Conservation (phyloP, 2,329 filamentous ascomycete genomes). For the Periconia sp. region DNA sequence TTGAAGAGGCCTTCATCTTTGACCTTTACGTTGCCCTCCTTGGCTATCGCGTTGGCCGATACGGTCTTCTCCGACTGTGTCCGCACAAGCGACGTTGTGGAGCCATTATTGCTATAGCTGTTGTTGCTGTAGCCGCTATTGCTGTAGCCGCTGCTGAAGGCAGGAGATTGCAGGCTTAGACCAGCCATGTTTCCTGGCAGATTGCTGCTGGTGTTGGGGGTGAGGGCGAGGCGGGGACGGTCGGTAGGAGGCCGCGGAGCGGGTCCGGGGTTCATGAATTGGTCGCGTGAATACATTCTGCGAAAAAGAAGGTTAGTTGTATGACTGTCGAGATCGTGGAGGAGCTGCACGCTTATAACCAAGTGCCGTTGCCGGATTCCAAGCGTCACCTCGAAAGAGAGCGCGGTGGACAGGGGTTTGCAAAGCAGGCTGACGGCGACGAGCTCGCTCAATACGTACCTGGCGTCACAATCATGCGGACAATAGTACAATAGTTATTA, state of each 20-base stretch:
- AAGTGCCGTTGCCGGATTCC: no score
- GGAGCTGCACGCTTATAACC: not conserved
- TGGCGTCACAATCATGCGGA: slow-evolving; percentile 26
- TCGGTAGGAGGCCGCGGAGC: slow-evolving; percentile 88
- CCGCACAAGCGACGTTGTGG: slow-evolving; percentile 47
- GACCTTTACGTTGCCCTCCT: slow-evolving; percentile 77
- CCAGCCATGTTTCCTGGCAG: slow-evolving; percentile 80
- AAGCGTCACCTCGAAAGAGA: no score
- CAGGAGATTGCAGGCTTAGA: slow-evolving; percentile 72
- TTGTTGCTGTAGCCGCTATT: slow-evolving; percentile 32
- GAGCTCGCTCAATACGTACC: slow-evolving; percentile 27
- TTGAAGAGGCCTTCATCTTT: slow-evolving; percentile 92
- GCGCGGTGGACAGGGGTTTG: slow-evolving; percentile 5
- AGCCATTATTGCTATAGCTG: slow-evolving; percentile 33
- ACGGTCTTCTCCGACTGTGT: slow-evolving; percentile 50
- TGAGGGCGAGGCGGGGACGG: slow-evolving; percentile 80
- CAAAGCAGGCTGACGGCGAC: slow-evolving; percentile 3
- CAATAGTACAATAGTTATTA: slow-evolving; percentile 15
- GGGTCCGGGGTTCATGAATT: slow-evolving; percentile 96
- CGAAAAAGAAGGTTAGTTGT: slow-evolving; percentile 1
- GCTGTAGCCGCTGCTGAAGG: slow-evolving; percentile 24
- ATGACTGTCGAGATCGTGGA: slow-evolving; percentile 1
- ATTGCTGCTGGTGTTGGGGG: slow-evolving; percentile 70
- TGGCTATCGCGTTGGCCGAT: slow-evolving; percentile 48
- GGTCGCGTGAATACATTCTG: slow-evolving; percentile 66